Evolutionary conservation across 2,329 filamentous ascomycete genomes (phyloP), one percentile per base, ranked within the genome.

Genomic region (Anisogramma anomala): DNA sequence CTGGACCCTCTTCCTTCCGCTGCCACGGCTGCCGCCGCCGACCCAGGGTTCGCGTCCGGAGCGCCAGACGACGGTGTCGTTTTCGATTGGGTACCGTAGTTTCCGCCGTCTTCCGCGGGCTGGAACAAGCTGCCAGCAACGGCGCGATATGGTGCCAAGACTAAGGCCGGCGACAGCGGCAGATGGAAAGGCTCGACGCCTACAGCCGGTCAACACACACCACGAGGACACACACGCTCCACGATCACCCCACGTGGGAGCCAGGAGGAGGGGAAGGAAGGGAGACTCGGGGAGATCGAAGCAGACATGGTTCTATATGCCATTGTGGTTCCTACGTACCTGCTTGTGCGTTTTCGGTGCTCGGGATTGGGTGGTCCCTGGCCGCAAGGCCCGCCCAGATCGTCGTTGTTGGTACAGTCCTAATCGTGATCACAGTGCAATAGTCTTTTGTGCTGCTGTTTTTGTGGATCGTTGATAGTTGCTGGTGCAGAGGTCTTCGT

Each of bases 71-170:
- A 41, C 38, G 9, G 35, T 41, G 19, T 41, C 42, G 28, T 44
- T 44, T 2, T 44, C 42, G 33, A 41, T 41, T 38, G 41, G 42
- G 18, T 41, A 36, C 11, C n/a, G n/a, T n/a, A n/a, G n/a, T n/a
- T n/a, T 41, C 28, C 18, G 42, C 42, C 7, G 41, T 44, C 37
- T 36, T 30, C 7, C 42, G 25, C 5, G 42, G 42, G n/a, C 18
- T 15, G 11, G n/a, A 32, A 37, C 8, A 44, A 44, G 22, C 17
- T n/a, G 28, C 33, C 36, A 38, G 30, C 40, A 28, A 41, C 6
- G 9, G 28, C 27, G 14, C n/a, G n/a, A n/a, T n/a, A 41, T 18
- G 22, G 20, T 11, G 20, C 42, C 38, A 9, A 41, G 22, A 18
- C 10, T 33, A 3, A 41, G 18, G 13, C 33, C 38, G 18, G 41